Conservation (phyloP, 352 stramenopile species). For the Phytopythium oedochilum region DNA sequence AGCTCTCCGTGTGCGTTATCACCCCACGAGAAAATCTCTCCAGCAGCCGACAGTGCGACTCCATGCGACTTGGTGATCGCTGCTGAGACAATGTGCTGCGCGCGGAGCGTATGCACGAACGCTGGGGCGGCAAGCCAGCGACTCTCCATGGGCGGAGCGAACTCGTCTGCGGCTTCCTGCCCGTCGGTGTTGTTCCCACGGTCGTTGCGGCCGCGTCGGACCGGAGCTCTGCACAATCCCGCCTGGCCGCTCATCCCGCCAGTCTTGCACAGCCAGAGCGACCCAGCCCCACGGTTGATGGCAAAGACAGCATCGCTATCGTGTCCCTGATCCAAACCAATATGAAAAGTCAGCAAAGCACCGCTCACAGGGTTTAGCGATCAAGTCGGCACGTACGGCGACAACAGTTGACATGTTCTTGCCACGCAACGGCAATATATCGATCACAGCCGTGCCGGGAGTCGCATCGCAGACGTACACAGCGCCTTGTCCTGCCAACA, state of each 20-base stretch:
- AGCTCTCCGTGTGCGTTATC: constrained; percentile 90
- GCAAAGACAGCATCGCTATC: constrained; percentile 73
- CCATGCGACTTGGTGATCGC: constrained; percentile 47
- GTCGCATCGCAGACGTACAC: constrained; percentile 68
- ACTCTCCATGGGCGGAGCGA: constrained; percentile 41
- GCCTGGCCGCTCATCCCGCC: constrained; percentile 60
- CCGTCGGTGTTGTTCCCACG: constrained; percentile 14
- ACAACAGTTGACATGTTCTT: constrained; percentile 55
- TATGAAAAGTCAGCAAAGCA: neutral
- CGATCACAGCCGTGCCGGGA: constrained; percentile 27
- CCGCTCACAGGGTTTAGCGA: too few relatives aligned
- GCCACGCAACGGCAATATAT: constrained; percentile 56
- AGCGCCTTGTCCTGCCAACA: constrained; percentile 37
- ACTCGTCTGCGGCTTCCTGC: constrained; percentile 22
- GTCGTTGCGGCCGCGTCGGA: neutral
- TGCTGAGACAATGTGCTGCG: constrained; percentile 51
- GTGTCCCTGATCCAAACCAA: constrained; percentile 22
- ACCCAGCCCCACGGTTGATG: constrained; percentile 38
- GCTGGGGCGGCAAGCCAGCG: constrained; percentile 70
- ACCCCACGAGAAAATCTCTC: constrained; percentile 93
- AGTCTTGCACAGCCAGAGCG: constrained; percentile 72
- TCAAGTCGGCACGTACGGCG: constrained; percentile 34
- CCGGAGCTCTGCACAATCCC: constrained; percentile 28
- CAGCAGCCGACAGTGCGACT: constrained; percentile 75
- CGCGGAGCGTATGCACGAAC: constrained; percentile 57